These are phyloP conservation scores for Clitoria ternatea DNA, from an alignment of 306 rosid species.

Conservation along the genomic window DNA sequence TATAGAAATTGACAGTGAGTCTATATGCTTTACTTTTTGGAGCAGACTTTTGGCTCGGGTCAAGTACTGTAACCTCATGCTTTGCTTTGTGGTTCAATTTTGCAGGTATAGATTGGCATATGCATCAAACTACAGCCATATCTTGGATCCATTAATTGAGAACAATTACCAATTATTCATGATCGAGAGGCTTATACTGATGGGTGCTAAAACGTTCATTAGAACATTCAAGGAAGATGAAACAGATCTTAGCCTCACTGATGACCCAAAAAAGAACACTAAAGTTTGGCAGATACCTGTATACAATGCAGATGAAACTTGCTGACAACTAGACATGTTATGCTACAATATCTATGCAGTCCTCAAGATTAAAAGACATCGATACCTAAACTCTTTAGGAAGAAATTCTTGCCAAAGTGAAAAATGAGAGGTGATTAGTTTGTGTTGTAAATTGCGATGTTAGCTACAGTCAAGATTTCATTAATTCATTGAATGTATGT, in stretches of 20 bases:
- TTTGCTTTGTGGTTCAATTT: constrained; percentile 23
- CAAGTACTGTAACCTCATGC: not conserved
- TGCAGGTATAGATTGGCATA: constrained; percentile 80
- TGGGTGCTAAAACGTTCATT: constrained; percentile 77
- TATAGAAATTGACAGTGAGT: not conserved
- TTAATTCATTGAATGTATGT: constrained; percentile 26
- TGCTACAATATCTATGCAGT: not conserved
- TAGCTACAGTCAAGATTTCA: constrained; percentile 26
- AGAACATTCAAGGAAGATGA: constrained; percentile 80
- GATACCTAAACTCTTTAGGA: not conserved
- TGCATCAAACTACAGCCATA: constrained; percentile 69
- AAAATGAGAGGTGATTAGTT: constrained; percentile 22
- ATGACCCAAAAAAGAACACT: constrained; percentile 93
- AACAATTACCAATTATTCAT: constrained; percentile 83
- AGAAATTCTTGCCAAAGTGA: not conserved
- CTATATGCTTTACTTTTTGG: not conserved
- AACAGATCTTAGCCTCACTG: constrained; percentile 68
- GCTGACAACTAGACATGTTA: constrained; percentile 30
- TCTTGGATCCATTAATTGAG: constrained; percentile 53
- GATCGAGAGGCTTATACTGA: constrained; percentile 80
- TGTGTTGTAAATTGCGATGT: constrained; percentile 44
- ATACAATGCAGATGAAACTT: constrained; percentile 53
- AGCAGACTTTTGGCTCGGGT: not conserved
- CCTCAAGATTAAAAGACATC: not conserved
- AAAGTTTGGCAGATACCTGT: constrained; percentile 87